Base-by-base conservation (phyloP, 148 eudicot genomes). In the Hydrangea macrophylla region DNA sequence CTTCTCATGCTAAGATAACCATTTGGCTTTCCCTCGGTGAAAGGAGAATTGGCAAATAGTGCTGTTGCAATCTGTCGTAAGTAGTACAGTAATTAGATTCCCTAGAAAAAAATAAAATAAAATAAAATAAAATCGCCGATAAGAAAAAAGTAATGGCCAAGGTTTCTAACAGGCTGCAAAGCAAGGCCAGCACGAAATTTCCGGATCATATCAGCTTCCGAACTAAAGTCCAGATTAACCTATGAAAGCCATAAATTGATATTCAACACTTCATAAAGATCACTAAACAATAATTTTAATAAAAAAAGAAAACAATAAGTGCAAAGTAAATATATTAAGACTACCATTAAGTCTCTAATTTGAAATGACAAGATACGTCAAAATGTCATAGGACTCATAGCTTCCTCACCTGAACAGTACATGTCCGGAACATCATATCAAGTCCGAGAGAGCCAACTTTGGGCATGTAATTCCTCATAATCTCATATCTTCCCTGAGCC, bases 361-460 rank as follows among this genome's bases (percentile, higher is more conserved):
- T 18, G 59, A 48, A 50, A 28, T n/a, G n/a, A 28, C 11, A 24
- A 10, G n/a, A 31, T 57, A n/a, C 44, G 58, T 1, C 18, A 69
- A 60, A 54, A 42, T 35, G 48, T 58, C 27, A 65, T 44, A n/a
- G n/a, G n/a, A n/a, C n/a, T n/a, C n/a, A n/a, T n/a, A n/a, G n/a
- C 24, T 54, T 65, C 59, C 86, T 64, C 73, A 89, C 99, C 97
- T 95, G 99, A 32, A 95, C 97, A 37, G 99, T 91, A 73, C 99
- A 95, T 78, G 99, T 91, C 73, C 99, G 82, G 73, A 89, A 95
- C 99, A 95, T 91, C 97, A 91, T 95, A 79, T 91, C 99, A 65
- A 91, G 96, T 73, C 97, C 97, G 73, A 95, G 94, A 36, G 94
- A 57, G 40, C 97, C 99, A 81, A 95, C 99, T 83, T 95, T 91